Base-by-base conservation (phyloP, 192 early-diverging fungal species). In the Paraglomus occultum region DNA sequence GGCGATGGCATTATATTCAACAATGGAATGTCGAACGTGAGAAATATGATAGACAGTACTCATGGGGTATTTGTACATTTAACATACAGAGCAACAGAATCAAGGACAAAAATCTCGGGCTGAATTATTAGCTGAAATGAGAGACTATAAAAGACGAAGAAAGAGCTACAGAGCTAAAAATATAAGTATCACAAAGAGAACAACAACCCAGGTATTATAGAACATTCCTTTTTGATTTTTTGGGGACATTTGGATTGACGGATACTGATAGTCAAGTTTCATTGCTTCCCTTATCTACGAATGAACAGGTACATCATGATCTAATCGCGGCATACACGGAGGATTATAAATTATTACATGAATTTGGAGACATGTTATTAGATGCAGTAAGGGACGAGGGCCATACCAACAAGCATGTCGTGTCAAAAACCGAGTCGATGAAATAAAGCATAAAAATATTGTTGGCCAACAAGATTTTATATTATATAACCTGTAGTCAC, bases 101-200 rank as follows among this genome's bases (percentile, higher is more conserved):
- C 64, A 67, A 45, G 61, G 62, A 31, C 42, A 67, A 40, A 72
- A 72, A 38, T 47, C 71, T 4, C 63, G 63, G 4, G 64, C 46
- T 23, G 71, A 72, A 40, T 39, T 72, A 6, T 48, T 72, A 6
- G 71, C 71, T 6, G 71, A 72, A 52, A 38, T 67, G 58, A 46
- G 71, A 12, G 71, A 72, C 50, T 72, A 72, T 39, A 72, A 72
- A 44, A 61, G 71, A 53, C 64, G 71, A 57, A 63, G 71, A 47
- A 72, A 72, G 44, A 67, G 63, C n/a, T 72, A 72, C 20, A 51
- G 71, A 39, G 71, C 71, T 11, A 72, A 72, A n/a, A 69, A 69
- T 57, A 69, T 69, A 10, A 69, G 47, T 15, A 55, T 72, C 23
- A 72, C 71, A 5, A 61, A 72, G 17, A 45, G 64, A 17, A 72